Evolutionary conservation across 257 asterid species (phyloP).

Genomic region (Lithospermum erythrorhizon): DNA sequence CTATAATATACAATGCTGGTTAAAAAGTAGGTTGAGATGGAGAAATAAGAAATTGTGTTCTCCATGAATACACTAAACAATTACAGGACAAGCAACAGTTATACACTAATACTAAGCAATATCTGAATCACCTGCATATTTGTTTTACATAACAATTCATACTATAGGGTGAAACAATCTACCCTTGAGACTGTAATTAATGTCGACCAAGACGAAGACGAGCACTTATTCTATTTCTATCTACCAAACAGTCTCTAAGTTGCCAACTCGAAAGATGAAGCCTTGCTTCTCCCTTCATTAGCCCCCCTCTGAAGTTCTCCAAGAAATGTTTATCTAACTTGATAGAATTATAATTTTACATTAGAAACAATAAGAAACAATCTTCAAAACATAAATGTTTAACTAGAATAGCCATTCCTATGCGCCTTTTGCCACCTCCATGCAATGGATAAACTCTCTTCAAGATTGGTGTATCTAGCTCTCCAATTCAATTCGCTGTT

Average conservation of each 20-base stretch:
- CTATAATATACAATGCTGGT: too few species aligned
- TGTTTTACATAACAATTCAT: too few species aligned
- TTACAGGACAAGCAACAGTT: not conserved
- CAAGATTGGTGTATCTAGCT: conserved; percentile 49
- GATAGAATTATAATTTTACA: not conserved
- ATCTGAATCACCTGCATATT: not conserved
- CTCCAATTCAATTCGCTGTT: conserved; percentile 63
- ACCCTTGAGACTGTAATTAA: too few species aligned
- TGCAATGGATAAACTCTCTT: conserved; percentile 60
- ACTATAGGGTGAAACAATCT: too few species aligned
- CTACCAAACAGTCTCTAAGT: not conserved
- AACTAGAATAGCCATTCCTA: conserved; percentile 48
- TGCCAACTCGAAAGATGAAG: not conserved
- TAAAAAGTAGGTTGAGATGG: too few species aligned
- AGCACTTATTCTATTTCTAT: too few species aligned
- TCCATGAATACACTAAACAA: too few species aligned
- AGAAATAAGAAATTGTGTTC: too few species aligned
- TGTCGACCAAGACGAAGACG: too few species aligned
- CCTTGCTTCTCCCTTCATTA: not conserved
- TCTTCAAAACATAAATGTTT: not conserved
- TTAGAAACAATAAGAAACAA: not conserved
- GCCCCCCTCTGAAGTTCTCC: not conserved
- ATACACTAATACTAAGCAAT: too few species aligned
- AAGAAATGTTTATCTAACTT: not conserved
- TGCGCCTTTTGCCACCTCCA: conserved; percentile 96